Base-by-base conservation (phyloP, 2,329 filamentous ascomycete genomes). In the Venturia carpophila region DNA sequence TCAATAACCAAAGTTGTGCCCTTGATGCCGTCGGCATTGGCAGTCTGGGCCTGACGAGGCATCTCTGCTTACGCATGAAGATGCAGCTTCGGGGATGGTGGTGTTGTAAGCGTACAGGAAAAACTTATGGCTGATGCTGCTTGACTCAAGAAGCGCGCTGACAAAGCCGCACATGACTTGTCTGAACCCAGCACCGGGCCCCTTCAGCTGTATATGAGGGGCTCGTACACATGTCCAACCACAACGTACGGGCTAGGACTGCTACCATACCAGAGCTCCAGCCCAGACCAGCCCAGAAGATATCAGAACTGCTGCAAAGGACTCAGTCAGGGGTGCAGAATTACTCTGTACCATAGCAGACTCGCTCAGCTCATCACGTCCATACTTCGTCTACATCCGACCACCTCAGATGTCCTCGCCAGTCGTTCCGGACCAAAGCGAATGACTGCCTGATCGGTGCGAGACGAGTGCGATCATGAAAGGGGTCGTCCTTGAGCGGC, bases 1-100 rank as follows among this genome's bases (percentile, higher is more conserved):
- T 99, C 94, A 72, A 99, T 82, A 58, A 99, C 83, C 64, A 99
- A 86, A 0, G 92, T 96, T 55, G 64, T 65, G 45, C 66, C 63
- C 41, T 66, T 64, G 49, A 65, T 47, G 39, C 47, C 45, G 27
- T 30, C n/a, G 27, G 34, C 43, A 24, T 43, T 42, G n/a, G 42
- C 60, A 61, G 60, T 42, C 60, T 61, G 37, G n/a, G 60, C 17
- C 42, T 61, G 60, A 27, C 60, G 39, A 42, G 60, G 60, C 60
- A 61, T 61, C 1, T 27, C 60, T 3, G 60, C 27, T 17, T 43
- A 24, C 30, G 60, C 60, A 61, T 42, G 60, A 39, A 61, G 60
- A 45, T 11, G 10, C 30, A 15, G 19, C 1, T 43, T 30, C n/a
- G 42, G 7, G 17, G n/a, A 4, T 43, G 37, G 24, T 45, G 37